Evolutionary conservation across 805 yeast species (phyloP).

Genomic region (Candida yuanshanica): DNA sequence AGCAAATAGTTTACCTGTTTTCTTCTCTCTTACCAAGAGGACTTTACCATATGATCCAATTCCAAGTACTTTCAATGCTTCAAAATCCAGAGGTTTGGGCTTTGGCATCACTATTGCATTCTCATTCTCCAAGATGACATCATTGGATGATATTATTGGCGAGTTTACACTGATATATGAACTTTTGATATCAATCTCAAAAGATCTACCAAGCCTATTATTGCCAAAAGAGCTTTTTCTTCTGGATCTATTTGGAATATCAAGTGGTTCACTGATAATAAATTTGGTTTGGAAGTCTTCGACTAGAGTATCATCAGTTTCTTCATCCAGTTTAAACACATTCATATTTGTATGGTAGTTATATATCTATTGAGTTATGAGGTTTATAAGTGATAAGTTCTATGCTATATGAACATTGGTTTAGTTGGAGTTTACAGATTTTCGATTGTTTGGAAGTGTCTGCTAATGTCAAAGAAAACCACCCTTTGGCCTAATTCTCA

Average conservation of each 20-base stretch:
- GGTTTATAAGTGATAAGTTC: no score
- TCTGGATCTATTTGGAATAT: conserved; percentile 12
- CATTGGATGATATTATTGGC: background rate
- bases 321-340: conserved; percentile 22
- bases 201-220: conserved; percentile 40
- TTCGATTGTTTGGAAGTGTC: no score
- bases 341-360: conserved; percentile 10
- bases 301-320: conserved; percentile 8
- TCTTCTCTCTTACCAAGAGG: conserved; percentile 60
- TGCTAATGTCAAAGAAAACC: no score
- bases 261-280: conserved; percentile 13
- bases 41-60: conserved; percentile 90
- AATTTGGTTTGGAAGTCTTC: conserved; percentile 17
- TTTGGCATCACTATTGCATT: conserved; percentile 7
- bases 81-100: conserved; percentile 49
- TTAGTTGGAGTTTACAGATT: no score
- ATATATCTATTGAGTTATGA: no score
- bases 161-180: conserved; percentile 24
- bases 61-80: conserved; percentile 72
- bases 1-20: conserved; percentile 65
- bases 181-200: conserved; percentile 42
- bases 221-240: conserved; percentile 19
- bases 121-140: background rate
- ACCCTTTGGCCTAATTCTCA: no score
- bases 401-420: no score